A percentile compares a stretch with the other conserved stretches of the same genome.
These are phyloP conservation scores for Ogataea pignaliae DNA, from an alignment of 805 yeast genomes.

Conservation along the genomic window DNA sequence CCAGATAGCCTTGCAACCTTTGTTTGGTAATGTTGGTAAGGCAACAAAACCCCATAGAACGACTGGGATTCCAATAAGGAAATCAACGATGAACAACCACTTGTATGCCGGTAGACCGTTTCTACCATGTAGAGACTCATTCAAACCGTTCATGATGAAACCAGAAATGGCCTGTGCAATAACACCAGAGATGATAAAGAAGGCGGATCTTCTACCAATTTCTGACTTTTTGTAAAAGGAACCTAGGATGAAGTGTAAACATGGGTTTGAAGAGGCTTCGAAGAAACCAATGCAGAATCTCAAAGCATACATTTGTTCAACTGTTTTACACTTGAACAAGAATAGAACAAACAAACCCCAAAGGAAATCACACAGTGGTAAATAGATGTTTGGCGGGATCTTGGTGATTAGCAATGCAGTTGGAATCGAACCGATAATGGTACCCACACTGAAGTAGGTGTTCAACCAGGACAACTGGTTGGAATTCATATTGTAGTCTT, in stretches of 20 bases:
- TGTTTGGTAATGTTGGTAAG: constrained; percentile 49
- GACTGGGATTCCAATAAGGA: constrained; percentile 52
- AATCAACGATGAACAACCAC: constrained; percentile 71
- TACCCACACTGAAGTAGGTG: constrained; percentile 42
- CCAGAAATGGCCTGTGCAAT: constrained; percentile 48
- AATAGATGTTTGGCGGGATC: constrained; percentile 8
- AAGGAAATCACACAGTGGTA: constrained; percentile 14
- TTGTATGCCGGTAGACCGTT: constrained; percentile 62
- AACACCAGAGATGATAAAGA: constrained; percentile 56
- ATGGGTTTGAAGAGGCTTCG: constrained; percentile 53
- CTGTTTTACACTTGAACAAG: constrained; percentile 31
- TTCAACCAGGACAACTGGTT: constrained; percentile 19
- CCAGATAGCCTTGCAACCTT: constrained; percentile 17
- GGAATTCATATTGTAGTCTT: constrained; percentile 25
- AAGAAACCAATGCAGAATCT: constrained; percentile 37
- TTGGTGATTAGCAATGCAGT: constrained; percentile 40
- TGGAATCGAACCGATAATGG: constrained; percentile 57
- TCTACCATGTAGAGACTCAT: constrained; percentile 41
- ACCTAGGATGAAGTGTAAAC: constrained; percentile 47
- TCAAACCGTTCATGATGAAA: constrained; percentile 55
- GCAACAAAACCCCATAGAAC: constrained; percentile 55
- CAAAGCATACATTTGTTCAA: constrained; percentile 38
- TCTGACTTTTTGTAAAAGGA: constrained; percentile 53
- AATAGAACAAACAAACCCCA: constrained; percentile 25
- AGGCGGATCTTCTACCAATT: constrained; percentile 53